Percentiles rank a stretch among this genome's conserved stretches.
phyloP scores from a whole-genome alignment of 2,329 filamentous ascomycete species.

The Sporothrix humicola region DNA sequence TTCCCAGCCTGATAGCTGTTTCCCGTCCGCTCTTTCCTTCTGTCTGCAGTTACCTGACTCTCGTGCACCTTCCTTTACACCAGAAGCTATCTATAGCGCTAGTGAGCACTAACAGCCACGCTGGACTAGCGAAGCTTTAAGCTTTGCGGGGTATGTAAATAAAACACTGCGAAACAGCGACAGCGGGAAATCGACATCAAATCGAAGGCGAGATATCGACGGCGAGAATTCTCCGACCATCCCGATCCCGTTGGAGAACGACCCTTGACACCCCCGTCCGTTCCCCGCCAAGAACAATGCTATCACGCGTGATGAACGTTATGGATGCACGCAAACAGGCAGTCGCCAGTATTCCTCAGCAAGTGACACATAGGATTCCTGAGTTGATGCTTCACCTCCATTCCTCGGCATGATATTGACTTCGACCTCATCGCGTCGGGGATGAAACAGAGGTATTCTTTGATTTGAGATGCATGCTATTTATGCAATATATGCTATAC shows the following conservation, averaged over 20 bases:
- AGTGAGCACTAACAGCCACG: background rate
- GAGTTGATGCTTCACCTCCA: too few relatives aligned
- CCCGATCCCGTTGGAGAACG: background rate
- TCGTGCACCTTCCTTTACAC: too few relatives aligned
- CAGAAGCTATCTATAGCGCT: background rate
- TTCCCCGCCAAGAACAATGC: background rate
- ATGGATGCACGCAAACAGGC: background rate
- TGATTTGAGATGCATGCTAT: background rate
- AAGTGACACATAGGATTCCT: too few relatives aligned
- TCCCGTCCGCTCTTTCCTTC: too few relatives aligned
- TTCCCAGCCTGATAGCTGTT: background rate
- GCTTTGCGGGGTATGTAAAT: background rate
- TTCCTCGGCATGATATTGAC: too few relatives aligned
- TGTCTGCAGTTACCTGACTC: too few relatives aligned
- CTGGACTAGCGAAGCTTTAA: background rate
- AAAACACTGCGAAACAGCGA: background rate
- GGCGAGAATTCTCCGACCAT: constrained; percentile 7
- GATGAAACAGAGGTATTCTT: background rate
- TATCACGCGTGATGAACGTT: background rate
- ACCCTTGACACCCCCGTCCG: background rate
- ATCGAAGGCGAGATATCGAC: background rate
- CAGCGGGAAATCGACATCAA: background rate
- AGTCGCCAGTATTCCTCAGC: background rate
- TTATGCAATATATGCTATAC: background rate
- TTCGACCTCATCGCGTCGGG: too few relatives aligned